Conservation (phyloP, 371 early-diverging fungal genomes). For the Chytridiales sp. region DNA sequence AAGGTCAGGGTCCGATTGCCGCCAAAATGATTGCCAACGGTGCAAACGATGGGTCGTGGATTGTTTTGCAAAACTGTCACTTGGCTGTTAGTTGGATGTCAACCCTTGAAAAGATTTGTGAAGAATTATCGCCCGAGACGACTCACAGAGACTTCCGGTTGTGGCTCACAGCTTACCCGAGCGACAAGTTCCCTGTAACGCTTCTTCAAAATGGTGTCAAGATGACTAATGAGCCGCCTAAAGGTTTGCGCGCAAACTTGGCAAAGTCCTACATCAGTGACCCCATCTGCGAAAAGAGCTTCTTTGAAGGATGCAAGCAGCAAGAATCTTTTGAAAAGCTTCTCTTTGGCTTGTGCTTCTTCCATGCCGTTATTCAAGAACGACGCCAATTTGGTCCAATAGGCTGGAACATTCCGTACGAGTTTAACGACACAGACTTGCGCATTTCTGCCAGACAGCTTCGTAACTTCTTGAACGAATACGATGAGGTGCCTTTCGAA, state of each 20-base stretch:
- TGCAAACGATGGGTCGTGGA: slow-evolving; percentile 50
- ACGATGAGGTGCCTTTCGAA: slow-evolving; percentile 54
- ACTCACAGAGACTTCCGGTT: slow-evolving; percentile 52
- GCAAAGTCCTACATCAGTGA: slow-evolving; percentile 47
- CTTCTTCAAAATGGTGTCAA: slow-evolving; percentile 57
- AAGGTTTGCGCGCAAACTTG: slow-evolving; percentile 49
- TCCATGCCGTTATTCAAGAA: slow-evolving; percentile 57
- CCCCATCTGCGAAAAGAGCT: slow-evolving; percentile 50
- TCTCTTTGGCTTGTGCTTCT: slow-evolving; percentile 53
- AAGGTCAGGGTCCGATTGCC: slow-evolving; percentile 58
- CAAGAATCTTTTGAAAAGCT: slow-evolving; percentile 48
- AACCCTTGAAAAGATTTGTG: slow-evolving; percentile 53
- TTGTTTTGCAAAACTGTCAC: slow-evolving; percentile 57
- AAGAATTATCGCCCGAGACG: slow-evolving; percentile 49
- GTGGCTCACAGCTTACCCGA: slow-evolving; percentile 55
- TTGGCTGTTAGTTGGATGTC: slow-evolving; percentile 59
- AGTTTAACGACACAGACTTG: slow-evolving; percentile 56
- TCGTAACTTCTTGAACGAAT: slow-evolving; percentile 51
- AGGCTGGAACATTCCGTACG: slow-evolving; percentile 63
- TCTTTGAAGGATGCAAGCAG: slow-evolving; percentile 53
- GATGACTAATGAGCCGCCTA: slow-evolving; percentile 60
- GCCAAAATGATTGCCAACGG: slow-evolving; percentile 48
- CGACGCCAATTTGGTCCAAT: slow-evolving; percentile 55
- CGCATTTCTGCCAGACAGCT: slow-evolving; percentile 53
- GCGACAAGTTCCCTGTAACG: slow-evolving; percentile 55